Evolutionary conservation across 2,329 filamentous ascomycete species (phyloP).

Genomic region (Penicillium rolfsii): DNA sequence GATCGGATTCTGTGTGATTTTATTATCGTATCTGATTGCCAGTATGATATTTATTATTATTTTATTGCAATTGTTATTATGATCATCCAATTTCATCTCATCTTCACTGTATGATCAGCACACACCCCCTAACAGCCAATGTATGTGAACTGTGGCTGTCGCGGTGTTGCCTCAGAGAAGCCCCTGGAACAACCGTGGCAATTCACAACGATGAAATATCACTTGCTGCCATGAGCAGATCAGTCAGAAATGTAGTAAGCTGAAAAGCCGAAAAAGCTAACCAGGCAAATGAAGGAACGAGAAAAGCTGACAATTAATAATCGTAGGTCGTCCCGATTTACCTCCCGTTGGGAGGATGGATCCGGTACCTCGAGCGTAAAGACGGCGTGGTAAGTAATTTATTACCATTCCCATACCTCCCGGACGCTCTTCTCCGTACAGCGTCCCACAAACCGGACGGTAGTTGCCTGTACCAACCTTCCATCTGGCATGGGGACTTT

Average conservation of each 20-base stretch:
- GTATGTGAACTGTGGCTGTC: neutral
- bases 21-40: neutral
- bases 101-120: slow-evolving; percentile 3
- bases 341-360: neutral
- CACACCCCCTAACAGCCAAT: neutral
- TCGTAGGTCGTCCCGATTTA: neutral
- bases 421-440: neutral
- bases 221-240: neutral
- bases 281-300: neutral
- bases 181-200: slow-evolving; percentile 1
- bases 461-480: neutral
- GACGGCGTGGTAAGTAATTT: neutral
- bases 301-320: slow-evolving; percentile 3
- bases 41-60: neutral
- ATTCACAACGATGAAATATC: neutral
- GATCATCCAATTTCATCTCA: neutral
- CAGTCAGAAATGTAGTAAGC: neutral
- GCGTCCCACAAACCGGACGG: neutral
- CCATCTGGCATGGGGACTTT: neutral
- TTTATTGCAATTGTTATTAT: neutral
- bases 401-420: neutral
- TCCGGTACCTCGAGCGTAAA: neutral
- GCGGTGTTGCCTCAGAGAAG: neutral
- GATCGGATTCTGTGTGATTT: neutral
- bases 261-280: neutral